These are phyloP conservation scores for Rubroboletus satanas DNA, from an alignment of 768 basidiomycete species.

Conservation along the genomic window DNA sequence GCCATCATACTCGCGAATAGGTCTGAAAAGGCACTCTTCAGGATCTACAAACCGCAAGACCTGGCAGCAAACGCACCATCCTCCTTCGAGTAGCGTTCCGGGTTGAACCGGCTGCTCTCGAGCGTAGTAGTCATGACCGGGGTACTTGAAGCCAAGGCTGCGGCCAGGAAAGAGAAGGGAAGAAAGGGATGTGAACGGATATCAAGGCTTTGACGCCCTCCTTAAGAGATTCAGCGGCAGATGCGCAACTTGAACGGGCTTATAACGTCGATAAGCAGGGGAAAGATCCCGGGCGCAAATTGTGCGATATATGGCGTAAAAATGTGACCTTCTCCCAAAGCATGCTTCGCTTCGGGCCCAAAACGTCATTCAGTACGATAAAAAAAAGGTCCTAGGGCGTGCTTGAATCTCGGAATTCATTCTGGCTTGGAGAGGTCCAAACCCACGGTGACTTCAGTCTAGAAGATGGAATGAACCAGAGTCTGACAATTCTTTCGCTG, in stretches of 20 bases:
- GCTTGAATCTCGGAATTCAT: background rate
- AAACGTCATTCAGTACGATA: background rate
- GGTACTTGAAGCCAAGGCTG: background rate
- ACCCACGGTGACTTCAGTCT: too few relatives aligned
- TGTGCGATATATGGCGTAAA: background rate
- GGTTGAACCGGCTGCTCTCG: background rate
- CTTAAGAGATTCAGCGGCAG: background rate
- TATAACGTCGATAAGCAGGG: background rate
- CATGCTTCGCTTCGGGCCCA: background rate
- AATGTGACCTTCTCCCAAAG: background rate
- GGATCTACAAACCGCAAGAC: background rate
- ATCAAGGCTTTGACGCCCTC: background rate
- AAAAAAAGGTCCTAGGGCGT: background rate
- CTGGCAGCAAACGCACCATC: background rate
- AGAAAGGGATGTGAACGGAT: background rate
- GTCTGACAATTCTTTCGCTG: too few relatives aligned
- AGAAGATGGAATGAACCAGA: too few relatives aligned
- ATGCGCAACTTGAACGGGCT: too few relatives aligned
- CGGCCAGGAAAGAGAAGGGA: background rate
- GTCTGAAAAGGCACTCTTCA: background rate
- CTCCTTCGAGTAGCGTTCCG: conserved; percentile 3
- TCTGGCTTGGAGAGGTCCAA: too few relatives aligned
- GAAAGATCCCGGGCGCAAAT: background rate
- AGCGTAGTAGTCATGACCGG: conserved; percentile 14
- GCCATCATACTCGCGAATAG: conserved; percentile 1